These are phyloP conservation scores for Xerocomellus intermedius DNA, from an alignment of 768 basidiomycete genomes.

Conservation along the genomic window DNA sequence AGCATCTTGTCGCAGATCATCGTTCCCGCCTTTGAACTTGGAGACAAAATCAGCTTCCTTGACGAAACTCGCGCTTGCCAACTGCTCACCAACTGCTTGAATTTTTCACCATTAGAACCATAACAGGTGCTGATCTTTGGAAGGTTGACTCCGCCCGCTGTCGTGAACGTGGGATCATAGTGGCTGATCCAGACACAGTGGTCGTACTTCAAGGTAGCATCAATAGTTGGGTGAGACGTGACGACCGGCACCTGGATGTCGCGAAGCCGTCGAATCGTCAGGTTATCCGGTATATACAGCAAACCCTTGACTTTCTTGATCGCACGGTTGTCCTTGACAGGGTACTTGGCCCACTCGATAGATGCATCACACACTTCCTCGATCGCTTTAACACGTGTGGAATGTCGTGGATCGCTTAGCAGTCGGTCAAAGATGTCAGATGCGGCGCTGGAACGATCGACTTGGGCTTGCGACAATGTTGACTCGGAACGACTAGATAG, in stretches of 20 bases:
- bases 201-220: slow-evolving; percentile 65
- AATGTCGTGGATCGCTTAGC: slow-evolving; percentile 38
- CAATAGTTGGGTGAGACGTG: slow-evolving; percentile 69
- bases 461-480: slow-evolving; percentile 39
- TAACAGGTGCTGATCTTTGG: slow-evolving; percentile 78
- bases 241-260: slow-evolving; percentile 77
- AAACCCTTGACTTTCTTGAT: slow-evolving; percentile 26
- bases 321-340: slow-evolving; percentile 40
- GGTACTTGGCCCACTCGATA: slow-evolving; percentile 69
- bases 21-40: slow-evolving; percentile 89
- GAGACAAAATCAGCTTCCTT: slow-evolving; percentile 1
- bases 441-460: slow-evolving; percentile 66
- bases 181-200: slow-evolving; percentile 64
- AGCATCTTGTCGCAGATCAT: slow-evolving; percentile 95
- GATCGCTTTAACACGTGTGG: slow-evolving; percentile 47
- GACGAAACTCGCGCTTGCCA: neutral
- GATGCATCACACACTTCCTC: slow-evolving; percentile 64
- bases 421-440: slow-evolving; percentile 57
- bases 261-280: slow-evolving; percentile 47
- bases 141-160: slow-evolving; percentile 74
- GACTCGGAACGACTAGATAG: slow-evolving; percentile 45
- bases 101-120: slow-evolving; percentile 61
- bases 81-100: slow-evolving; percentile 75
- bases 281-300: slow-evolving; percentile 43
- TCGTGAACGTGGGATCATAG: slow-evolving; percentile 58